These are phyloP conservation scores for Babesia sp. DNA, from an alignment of 169 alveolate genomes.

Conservation along the genomic window DNA sequence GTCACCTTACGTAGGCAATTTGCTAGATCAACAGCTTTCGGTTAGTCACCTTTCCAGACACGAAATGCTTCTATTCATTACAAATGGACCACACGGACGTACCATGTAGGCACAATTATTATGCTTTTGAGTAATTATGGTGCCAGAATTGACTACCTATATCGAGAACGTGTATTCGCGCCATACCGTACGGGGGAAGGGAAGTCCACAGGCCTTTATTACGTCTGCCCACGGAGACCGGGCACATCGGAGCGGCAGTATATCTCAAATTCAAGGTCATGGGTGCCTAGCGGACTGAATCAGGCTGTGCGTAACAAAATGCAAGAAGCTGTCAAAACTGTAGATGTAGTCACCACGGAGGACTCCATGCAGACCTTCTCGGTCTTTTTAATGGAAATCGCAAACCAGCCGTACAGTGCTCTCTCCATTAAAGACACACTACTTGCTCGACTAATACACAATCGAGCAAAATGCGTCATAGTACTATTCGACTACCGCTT, in stretches of 20 bases:
- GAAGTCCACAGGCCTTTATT: slow-evolving; percentile 13
- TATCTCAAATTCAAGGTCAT: slow-evolving; percentile 13
- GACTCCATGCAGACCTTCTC: slow-evolving; percentile 17
- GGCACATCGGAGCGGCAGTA: not conserved
- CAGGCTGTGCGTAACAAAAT: slow-evolving; percentile 8
- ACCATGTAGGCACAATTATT: slow-evolving; percentile 5
- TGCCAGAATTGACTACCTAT: slow-evolving; percentile 35
- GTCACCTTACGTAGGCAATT: slow-evolving; percentile 4
- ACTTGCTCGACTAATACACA: slow-evolving; percentile 27
- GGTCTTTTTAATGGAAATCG: slow-evolving; percentile 25
- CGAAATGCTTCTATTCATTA: slow-evolving; percentile 23
- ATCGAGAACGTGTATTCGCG: slow-evolving; percentile 47
- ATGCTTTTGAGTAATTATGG: no score
- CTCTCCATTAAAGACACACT: slow-evolving; percentile 16
- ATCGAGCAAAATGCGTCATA: slow-evolving; percentile 17
- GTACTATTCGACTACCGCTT: slow-evolving; percentile 3
- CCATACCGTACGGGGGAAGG: not conserved
- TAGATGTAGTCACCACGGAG: slow-evolving; percentile 43
- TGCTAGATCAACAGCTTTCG: slow-evolving; percentile 33
- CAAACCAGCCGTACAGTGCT: not conserved
- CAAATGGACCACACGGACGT: slow-evolving; percentile 41
- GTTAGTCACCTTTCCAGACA: slow-evolving; percentile 39
- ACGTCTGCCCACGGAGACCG: slow-evolving; percentile 15
- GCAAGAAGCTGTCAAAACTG: slow-evolving; percentile 14
- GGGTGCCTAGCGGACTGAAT: slow-evolving; percentile 18